These are phyloP conservation scores for Striga hermonthica DNA, from an alignment of 305 asterid genomes.

Conservation along the genomic window DNA sequence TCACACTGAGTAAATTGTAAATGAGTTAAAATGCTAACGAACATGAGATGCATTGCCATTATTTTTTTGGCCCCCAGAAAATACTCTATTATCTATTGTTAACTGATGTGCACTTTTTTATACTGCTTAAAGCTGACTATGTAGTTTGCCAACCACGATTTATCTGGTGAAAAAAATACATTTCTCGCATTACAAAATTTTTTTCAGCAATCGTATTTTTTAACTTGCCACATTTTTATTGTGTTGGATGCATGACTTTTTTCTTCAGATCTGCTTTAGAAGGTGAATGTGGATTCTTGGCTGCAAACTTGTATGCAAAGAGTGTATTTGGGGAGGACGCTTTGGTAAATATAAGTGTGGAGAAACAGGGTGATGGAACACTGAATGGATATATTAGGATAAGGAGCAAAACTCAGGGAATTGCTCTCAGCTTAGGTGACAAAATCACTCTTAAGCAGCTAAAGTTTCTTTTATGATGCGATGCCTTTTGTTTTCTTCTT, in stretches of 20 bases:
- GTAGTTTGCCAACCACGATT: background rate
- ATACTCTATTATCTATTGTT: constrained; percentile 3
- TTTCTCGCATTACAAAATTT: constrained; percentile 9
- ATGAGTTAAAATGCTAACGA: background rate
- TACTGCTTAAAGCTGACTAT: constrained; percentile 10
- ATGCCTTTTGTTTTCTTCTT: background rate
- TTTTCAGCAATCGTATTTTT: constrained; percentile 3
- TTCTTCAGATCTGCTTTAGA: constrained; percentile 85
- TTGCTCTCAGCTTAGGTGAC: constrained; percentile 99
- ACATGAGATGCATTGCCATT: background rate
- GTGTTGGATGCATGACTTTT: constrained; percentile 12
- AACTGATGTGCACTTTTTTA: background rate
- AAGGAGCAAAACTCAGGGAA: constrained; percentile 99
- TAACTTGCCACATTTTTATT: constrained; percentile 1
- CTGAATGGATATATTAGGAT: constrained; percentile 92
- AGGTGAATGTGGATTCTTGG: constrained; percentile 97
- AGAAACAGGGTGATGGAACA: constrained; percentile 87
- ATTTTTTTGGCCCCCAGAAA: background rate
- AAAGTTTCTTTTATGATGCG: constrained; percentile 18
- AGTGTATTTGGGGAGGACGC: constrained; percentile 99
- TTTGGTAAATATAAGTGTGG: constrained; percentile 92
- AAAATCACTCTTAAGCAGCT: constrained; percentile 95
- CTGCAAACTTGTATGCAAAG: constrained; percentile 95
- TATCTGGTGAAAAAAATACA: background rate
- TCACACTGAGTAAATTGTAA: constrained; percentile 4